A percentile compares a stretch with the other conserved stretches of the same genome.
Evolutionary conservation across 805 yeast genomes (phyloP).

Genomic region (Maudiozyma turicensis): DNA sequence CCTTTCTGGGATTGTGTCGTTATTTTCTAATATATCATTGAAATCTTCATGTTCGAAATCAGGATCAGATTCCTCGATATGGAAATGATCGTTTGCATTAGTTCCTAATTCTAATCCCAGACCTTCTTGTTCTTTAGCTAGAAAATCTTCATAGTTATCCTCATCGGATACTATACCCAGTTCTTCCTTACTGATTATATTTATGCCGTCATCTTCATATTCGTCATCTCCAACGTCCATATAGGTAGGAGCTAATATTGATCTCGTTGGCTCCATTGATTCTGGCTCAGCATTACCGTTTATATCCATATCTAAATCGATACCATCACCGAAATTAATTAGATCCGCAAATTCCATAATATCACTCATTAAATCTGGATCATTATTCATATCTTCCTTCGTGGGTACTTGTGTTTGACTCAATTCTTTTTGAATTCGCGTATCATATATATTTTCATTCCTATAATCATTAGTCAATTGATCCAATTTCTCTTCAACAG

Average conservation of each 20-base stretch:
- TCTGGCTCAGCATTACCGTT: constrained; percentile 3
- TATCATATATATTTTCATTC: constrained; percentile 4
- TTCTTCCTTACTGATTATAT: background rate
- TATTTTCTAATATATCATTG: constrained; percentile 5
- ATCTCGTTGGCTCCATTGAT: constrained; percentile 2
- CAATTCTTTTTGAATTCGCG: background rate
- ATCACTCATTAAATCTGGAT: constrained; percentile 31
- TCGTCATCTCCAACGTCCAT: background rate
- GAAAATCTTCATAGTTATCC: background rate
- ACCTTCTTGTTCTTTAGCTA: constrained; percentile 1
- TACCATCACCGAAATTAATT: constrained; percentile 37
- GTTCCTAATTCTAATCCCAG: background rate
- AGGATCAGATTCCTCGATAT: background rate
- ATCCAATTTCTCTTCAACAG: constrained; percentile 23
- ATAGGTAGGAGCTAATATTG: constrained; percentile 1
- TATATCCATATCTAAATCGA: constrained; percentile 29
- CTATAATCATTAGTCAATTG: constrained; percentile 17
- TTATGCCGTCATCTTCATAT: background rate
- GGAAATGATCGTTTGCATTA: background rate
- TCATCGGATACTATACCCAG: background rate
- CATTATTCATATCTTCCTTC: constrained; percentile 11
- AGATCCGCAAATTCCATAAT: constrained; percentile 38
- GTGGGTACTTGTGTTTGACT: background rate
- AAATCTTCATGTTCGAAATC: constrained; percentile 25
- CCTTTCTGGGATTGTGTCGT: background rate